phyloP scores from a whole-genome alignment of 768 basidiomycete genomes.

The Rhodocollybia butyracea region DNA sequence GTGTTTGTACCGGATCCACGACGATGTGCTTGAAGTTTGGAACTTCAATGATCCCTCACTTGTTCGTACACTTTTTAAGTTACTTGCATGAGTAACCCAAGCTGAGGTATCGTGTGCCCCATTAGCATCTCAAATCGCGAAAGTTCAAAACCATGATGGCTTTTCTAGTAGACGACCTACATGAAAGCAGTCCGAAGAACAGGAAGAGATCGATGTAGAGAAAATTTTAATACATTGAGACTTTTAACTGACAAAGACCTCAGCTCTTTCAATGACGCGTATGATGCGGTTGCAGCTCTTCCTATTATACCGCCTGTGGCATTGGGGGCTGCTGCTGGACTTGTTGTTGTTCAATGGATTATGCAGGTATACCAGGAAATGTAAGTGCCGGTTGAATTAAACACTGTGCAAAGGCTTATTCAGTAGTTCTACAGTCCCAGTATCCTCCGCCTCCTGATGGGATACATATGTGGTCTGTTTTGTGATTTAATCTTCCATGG shows the following conservation, averaged over 20 bases:
- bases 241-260: no score
- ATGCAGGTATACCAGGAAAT: not conserved
- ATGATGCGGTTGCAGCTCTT: not conserved
- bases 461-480: no score
- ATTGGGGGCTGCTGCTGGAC: not conserved
- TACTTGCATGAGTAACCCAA: not conserved
- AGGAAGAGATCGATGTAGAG: not conserved
- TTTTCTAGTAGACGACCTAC: not conserved
- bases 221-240: not conserved
- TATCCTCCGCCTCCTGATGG: not conserved
- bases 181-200: not conserved
- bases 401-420: not conserved
- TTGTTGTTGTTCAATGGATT: not conserved
- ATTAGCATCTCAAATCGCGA: not conserved
- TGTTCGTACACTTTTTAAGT: constrained; percentile 8
- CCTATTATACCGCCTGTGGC: not conserved
- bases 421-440: not conserved
- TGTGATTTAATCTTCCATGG: no score
- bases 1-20: constrained; percentile 12
- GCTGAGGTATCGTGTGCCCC: not conserved
- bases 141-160: not conserved
- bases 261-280: not conserved
- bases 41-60: constrained; percentile 21
- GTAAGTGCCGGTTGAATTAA: not conserved
- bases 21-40: constrained; percentile 20